Base-by-base conservation (phyloP, 2,329 filamentous ascomycete genomes). In the Clonostachys solani region DNA sequence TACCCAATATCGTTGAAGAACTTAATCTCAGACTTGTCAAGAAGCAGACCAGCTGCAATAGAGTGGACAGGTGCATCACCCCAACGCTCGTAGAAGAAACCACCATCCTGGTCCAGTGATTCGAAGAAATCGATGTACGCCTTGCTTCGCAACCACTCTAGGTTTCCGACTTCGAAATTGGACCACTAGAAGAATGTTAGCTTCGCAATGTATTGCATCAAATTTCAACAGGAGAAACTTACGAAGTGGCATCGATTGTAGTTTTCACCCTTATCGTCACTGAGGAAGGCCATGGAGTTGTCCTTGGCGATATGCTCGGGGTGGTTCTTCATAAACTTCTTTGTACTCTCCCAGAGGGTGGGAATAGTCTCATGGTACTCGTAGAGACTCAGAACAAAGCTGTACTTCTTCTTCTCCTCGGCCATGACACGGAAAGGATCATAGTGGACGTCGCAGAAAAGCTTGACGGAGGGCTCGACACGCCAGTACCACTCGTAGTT, bases 401-500 rank as follows among this genome's bases (percentile, higher is more conserved):
- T 92, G 80, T 99, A 99, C 74, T 96, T 97, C 76, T 97, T 99
- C 67, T 88, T 86, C 71, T 95, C 84, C 63, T 97, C 92, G 58
- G 87, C 85, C 91, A 99, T 96, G 74, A 83, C 91, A 54, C 89
- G 89, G 84, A 99, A 99, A 8, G 94, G 89, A 63, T 99, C 94
- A 68, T 95, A 95, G 68, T 90, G 80, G 61, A 99, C 80, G 64
- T 99, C 94, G 72, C 94, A 99, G 79, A 83, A 96, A 52, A 99
- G 86, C 75, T 97, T 89, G 64, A 99, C 84, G 69, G 89, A 94
- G 58, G 94, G 94, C 78, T 99, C 94, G 13, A 99, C 94, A 57
- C 95, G 89, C 94, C 94, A 99, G 80, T 99, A 99, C 82, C 90
- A 99, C 64, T 99, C 94, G 70, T 95, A 99, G 66, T 97, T 91